phyloP scores from a whole-genome alignment of 2,329 filamentous ascomycete species.

The Monosporascus ibericus region DNA sequence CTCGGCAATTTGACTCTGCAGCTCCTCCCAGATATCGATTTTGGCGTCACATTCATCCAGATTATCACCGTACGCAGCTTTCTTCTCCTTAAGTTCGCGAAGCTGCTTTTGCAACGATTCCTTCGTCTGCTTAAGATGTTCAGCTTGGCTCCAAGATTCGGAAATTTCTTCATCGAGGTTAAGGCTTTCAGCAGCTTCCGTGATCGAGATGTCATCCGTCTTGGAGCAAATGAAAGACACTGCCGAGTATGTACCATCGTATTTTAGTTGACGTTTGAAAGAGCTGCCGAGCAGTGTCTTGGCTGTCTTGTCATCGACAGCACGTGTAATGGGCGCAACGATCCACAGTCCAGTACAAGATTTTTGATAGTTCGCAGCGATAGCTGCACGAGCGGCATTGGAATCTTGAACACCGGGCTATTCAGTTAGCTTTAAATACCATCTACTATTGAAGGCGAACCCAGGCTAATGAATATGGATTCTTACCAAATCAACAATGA shows the following conservation, averaged over 20 bases:
- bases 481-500: slow-evolving; percentile 28
- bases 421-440: slow-evolving; percentile 21
- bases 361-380: slow-evolving; percentile 50
- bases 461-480: not conserved
- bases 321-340: slow-evolving; percentile 54
- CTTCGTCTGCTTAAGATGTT: slow-evolving; percentile 13
- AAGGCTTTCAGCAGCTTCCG: slow-evolving; percentile 30
- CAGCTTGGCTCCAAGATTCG: slow-evolving; percentile 26
- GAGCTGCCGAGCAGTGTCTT: slow-evolving; percentile 49
- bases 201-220: slow-evolving; percentile 48
- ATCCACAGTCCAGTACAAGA: slow-evolving; percentile 54
- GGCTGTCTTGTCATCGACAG: slow-evolving; percentile 56
- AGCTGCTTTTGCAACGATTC: slow-evolving; percentile 8
- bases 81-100: slow-evolving; percentile 25
- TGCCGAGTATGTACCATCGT: slow-evolving; percentile 46
- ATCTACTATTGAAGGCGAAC: not conserved
- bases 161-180: slow-evolving; percentile 28
- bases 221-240: slow-evolving; percentile 44
- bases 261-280: slow-evolving; percentile 54
- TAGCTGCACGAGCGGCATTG: slow-evolving; percentile 50
- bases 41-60: slow-evolving; percentile 40
- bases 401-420: slow-evolving; percentile 45
- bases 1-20: slow-evolving; percentile 25
- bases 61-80: slow-evolving; percentile 8
- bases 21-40: slow-evolving; percentile 16